These are phyloP conservation scores for Botrytis deweyae DNA, from an alignment of 2,329 filamentous ascomycete species.

Conservation along the genomic window DNA sequence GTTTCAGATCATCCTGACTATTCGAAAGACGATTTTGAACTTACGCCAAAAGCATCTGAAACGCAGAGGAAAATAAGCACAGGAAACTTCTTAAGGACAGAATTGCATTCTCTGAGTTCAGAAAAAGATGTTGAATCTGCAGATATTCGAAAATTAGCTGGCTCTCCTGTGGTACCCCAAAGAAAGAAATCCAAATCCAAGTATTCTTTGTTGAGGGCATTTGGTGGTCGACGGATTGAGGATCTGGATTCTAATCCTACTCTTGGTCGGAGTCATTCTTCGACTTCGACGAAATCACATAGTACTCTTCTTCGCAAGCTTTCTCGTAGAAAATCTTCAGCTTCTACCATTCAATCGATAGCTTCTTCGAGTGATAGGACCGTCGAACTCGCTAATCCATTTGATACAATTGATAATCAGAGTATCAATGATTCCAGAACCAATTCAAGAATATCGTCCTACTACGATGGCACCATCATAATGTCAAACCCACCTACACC, in stretches of 20 bases:
- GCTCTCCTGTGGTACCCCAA: conserved; percentile 28
- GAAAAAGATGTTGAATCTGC: conserved; percentile 26
- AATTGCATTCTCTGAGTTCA: conserved; percentile 27
- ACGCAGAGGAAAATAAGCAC: conserved; percentile 30
- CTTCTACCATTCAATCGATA: conserved; percentile 5
- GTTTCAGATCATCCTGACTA: not conserved
- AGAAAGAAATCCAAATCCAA: conserved; percentile 36
- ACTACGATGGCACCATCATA: conserved; percentile 14
- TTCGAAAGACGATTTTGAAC: not conserved
- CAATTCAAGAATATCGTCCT: conserved; percentile 27
- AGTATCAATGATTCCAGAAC: conserved; percentile 30
- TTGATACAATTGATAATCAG: conserved; percentile 24
- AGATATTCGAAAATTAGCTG: not conserved
- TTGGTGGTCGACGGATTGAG: conserved; percentile 28
- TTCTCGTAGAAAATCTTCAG: conserved; percentile 29
- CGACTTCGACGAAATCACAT: not conserved
- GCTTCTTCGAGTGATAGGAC: conserved; percentile 8
- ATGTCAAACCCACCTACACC: conserved; percentile 6
- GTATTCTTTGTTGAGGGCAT: conserved; percentile 36
- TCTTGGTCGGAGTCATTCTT: conserved; percentile 1
- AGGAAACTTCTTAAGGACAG: conserved; percentile 34
- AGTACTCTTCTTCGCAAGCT: conserved; percentile 32
- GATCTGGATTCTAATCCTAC: conserved; percentile 22
- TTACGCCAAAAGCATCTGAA: conserved; percentile 33
- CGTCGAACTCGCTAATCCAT: conserved; percentile 18